These are phyloP conservation scores for Scheffersomyces lignosus DNA, from an alignment of 805 yeast species.

Conservation along the genomic window DNA sequence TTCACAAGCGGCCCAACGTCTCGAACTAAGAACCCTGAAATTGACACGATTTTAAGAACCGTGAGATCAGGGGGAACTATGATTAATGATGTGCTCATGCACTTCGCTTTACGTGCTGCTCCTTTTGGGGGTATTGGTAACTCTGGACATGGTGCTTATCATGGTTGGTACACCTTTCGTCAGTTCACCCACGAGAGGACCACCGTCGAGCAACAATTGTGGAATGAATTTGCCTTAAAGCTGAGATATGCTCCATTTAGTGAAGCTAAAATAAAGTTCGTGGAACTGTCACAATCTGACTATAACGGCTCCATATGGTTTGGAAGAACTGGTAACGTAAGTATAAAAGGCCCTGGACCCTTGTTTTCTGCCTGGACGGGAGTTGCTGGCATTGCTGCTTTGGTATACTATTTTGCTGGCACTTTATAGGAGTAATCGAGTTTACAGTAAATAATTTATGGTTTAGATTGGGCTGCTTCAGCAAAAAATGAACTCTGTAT, in stretches of 20 bases:
- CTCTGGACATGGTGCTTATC: constrained; percentile 84
- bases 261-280: constrained; percentile 29
- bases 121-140: constrained; percentile 93
- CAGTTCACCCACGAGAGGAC: constrained; percentile 80
- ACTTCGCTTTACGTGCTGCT: constrained; percentile 62
- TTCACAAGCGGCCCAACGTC: constrained; percentile 51
- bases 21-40: constrained; percentile 44
- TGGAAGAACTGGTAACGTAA: constrained; percentile 36
- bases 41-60: constrained; percentile 42
- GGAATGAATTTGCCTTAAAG: constrained; percentile 59
- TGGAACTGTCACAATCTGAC: constrained; percentile 25
- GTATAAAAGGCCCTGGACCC: constrained; percentile 30
- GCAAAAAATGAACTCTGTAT: too few species aligned
- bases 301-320: constrained; percentile 42
- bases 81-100: constrained; percentile 71
- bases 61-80: constrained; percentile 73
- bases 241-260: constrained; percentile 68
- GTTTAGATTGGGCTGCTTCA: too few species aligned
- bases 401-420: constrained; percentile 18
- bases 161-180: constrained; percentile 61
- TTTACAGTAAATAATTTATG: too few species aligned
- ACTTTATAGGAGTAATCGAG: constrained; percentile 3
- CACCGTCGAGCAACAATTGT: constrained; percentile 59
- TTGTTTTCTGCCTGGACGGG: constrained; percentile 33
- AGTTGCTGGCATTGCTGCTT: constrained; percentile 28